Base-by-base conservation (phyloP, 441 rosid species). In the Erysimum pusillum region DNA sequence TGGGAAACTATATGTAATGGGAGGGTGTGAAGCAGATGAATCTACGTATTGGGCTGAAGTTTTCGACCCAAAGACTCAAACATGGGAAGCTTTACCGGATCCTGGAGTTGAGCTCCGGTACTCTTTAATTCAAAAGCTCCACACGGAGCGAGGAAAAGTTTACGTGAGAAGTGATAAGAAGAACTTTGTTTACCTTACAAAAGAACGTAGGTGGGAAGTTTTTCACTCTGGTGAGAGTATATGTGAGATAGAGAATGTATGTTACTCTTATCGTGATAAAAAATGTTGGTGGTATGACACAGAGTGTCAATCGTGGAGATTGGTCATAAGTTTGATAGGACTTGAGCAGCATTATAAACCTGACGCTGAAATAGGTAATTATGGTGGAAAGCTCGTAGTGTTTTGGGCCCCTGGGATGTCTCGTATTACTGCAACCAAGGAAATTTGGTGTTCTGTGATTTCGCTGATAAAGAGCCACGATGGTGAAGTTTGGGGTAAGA, bases 1-100 rank as follows among this genome's bases (percentile, higher is more conserved):
- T 7, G 87, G 68, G 1, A 87, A 83, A 70, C 56, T 91, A 15
- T 88, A 87, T 38, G 91, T 91, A 28, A 77, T 89, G 58, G 94
- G 94, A 1, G 97, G 97, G 1, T 91, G 94, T 69, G 67, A 81
- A n/a, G 87, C 80, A 18, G 91, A 89, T 62, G 81, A 83, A 0
- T 83, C 86, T 83, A 63, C 87, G 4, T 66, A 83, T 42, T 91
- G 97, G 97, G 92, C 91, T 3, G 91, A 91, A 80, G 92, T 82
- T 32, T 86, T 80, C 9, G 88, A 88, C 56, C 83, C 86, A 6
- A 67, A 63, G 57, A 66, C 68, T 13, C 68, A 75, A 52, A 38
- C 38, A 11, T 91, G 94, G 97, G 72, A 79, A 13, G 49, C 89
- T 0, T 87, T 91, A 14, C 59, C 82, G 32, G 85, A 88, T 28